Evolutionary conservation across 208 protist species (phyloP), one percentile per base, ranked within the genome.

Genomic region (Lotmaria passim): DNA sequence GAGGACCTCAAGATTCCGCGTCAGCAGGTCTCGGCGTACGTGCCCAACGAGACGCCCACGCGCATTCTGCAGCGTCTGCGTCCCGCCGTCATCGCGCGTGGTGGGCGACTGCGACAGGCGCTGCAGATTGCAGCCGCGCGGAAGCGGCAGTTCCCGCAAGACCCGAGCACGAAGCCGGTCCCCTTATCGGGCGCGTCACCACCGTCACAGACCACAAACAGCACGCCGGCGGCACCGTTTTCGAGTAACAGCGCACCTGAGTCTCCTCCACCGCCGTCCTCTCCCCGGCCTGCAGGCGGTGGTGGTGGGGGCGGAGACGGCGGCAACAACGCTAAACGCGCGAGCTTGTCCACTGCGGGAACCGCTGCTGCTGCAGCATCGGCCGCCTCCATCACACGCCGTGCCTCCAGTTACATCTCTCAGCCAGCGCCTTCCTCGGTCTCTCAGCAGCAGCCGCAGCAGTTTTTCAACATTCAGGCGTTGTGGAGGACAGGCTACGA

Each of bases 11-110:
- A 84, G 31, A 83, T 94, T 50, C 52, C 77, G 1, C 69, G 79
- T 3, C 85, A 90, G 73, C 83, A 93, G 57, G 89, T 93, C 76
- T 85, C 68, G 39, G 64, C 81, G 28, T 93, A 93, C 75, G 59
- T 81, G 50, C 82, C 88, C 14, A 79, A 82, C 62, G 85, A 89
- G 46, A 83, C 85, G 11, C 82, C 85, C 39, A 74, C 82, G 57
- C 84, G 83, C 15, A 59, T 93, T 38, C 51, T 93, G 21, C 85
- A 93, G 62, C 81, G 85, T n/a, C 64, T 93, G 47, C 79, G 76
- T 7, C 61, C 75, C 21, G 88, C 83, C 28, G 76, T 73, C 52
- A 61, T 55, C 41, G 78, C 80, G 38, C 71, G 74, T 33, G 62
- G 69, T 1, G 19, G 39, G 7, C 58, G 67, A 23, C 66, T 93